These are phyloP conservation scores for Didymella exigua DNA, from an alignment of 2,329 filamentous ascomycete species.

Conservation along the genomic window DNA sequence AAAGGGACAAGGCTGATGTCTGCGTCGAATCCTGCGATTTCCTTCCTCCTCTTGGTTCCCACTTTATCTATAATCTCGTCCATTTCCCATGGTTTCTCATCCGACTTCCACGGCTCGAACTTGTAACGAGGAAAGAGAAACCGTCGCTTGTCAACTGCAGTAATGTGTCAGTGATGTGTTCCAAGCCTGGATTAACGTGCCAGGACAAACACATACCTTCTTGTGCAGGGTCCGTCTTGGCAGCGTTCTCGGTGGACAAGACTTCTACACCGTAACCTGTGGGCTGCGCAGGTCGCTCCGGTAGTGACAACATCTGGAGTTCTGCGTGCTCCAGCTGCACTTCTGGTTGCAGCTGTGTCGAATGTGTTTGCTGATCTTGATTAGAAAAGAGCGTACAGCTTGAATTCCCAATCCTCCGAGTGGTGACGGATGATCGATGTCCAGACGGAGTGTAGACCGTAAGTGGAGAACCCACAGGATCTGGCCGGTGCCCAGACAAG, in stretches of 20 bases:
- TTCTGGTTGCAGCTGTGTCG: neutral
- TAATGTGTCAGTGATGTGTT: neutral
- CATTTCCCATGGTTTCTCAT: neutral
- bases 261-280: too few species aligned
- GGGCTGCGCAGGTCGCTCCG: neutral
- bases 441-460: neutral
- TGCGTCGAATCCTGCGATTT: neutral
- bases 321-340: neutral
- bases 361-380: neutral
- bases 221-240: neutral
- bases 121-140: slow-evolving; percentile 11
- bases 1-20: neutral
- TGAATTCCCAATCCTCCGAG: neutral
- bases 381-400: neutral
- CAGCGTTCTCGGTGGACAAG: neutral
- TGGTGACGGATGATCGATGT: neutral
- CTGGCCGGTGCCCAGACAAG: neutral
- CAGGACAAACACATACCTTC: neutral
- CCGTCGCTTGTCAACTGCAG: slow-evolving; percentile 3
- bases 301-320: neutral
- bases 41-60: neutral
- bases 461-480: neutral
- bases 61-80: neutral
- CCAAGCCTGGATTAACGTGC: neutral
- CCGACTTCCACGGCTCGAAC: neutral